These are phyloP conservation scores for Polygonum aviculare DNA, from an alignment of 148 eudicot species.

Conservation along the genomic window DNA sequence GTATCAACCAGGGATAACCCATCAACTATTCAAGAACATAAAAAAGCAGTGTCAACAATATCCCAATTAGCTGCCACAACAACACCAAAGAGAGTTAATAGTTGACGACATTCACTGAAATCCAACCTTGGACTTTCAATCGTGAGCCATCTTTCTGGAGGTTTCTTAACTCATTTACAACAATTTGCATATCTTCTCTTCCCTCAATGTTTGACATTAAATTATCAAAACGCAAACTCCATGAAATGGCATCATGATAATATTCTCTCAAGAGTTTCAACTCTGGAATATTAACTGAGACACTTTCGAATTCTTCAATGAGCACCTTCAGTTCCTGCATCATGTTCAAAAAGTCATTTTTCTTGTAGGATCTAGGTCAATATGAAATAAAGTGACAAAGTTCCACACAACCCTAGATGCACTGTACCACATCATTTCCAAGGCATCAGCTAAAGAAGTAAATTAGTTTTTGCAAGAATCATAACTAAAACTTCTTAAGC, in stretches of 20 bases:
- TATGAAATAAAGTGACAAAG: neutral
- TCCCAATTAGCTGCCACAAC: neutral
- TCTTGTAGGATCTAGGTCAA: neutral
- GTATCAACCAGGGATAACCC: constrained; percentile 52
- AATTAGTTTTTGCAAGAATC: neutral
- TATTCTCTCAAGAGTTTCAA: constrained; percentile 54
- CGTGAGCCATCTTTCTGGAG: constrained; percentile 53
- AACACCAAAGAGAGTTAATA: neutral
- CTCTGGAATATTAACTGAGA: constrained; percentile 60
- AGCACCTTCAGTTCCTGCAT: constrained; percentile 65
- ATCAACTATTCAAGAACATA: constrained; percentile 32
- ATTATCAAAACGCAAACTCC: constrained; percentile 61
- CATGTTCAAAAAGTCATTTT: neutral
- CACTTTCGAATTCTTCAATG: constrained; percentile 43
- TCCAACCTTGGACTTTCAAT: constrained; percentile 65
- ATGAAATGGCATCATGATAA: constrained; percentile 57
- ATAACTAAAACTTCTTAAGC: neutral
- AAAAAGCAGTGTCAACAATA: constrained; percentile 6
- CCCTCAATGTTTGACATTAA: constrained; percentile 33
- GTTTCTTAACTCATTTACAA: constrained; percentile 54
- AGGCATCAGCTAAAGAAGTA: neutral
- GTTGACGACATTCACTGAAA: constrained; percentile 4
- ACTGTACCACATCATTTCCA: neutral
- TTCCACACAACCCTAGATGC: neutral
- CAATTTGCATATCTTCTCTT: constrained; percentile 66